Percentiles rank a stretch among this genome's conserved stretches.
Conservation (phyloP, 179 eudicot genomes). For the Spinacia oleracea region DNA sequence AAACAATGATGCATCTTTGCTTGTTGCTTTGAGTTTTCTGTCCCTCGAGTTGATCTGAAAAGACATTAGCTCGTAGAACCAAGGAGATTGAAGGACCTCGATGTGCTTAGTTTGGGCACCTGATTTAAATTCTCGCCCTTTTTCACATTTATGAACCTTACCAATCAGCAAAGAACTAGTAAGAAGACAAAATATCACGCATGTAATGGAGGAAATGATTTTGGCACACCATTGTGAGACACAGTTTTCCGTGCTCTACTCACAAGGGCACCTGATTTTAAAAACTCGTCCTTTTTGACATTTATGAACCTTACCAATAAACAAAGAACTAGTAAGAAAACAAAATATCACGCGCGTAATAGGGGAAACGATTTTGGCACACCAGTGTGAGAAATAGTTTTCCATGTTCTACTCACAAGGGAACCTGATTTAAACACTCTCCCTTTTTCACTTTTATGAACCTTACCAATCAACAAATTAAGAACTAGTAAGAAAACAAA, state of each 20-base stretch:
- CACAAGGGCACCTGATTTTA: constrained; percentile 67
- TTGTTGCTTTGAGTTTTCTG: constrained; percentile 21
- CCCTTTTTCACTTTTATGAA: constrained; percentile 73
- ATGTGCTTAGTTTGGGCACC: constrained; percentile 59
- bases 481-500: background rate
- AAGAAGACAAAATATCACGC: background rate
- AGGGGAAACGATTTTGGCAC: no score
- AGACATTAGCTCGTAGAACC: constrained; percentile 86
- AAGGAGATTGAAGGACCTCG: constrained; percentile 81
- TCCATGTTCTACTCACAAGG: no score
- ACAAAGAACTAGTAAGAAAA: background rate
- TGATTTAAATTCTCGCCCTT: constrained; percentile 77
- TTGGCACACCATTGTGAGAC: no score
- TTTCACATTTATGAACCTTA: constrained; percentile 67
- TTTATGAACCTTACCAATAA: constrained; percentile 47
- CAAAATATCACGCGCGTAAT: background rate
- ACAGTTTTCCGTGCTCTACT: no score
- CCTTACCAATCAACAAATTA: constrained; percentile 32
- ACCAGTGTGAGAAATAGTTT: no score
- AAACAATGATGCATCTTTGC: constrained; percentile 36
- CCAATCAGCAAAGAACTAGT: background rate
- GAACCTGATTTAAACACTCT: constrained; percentile 67
- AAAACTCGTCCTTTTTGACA: constrained; percentile 78
- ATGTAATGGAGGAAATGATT: no score
- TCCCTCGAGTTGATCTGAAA: constrained; percentile 64